phyloP scores from a whole-genome alignment of 2,329 filamentous ascomycete genomes.

The Beauveria varroae region DNA sequence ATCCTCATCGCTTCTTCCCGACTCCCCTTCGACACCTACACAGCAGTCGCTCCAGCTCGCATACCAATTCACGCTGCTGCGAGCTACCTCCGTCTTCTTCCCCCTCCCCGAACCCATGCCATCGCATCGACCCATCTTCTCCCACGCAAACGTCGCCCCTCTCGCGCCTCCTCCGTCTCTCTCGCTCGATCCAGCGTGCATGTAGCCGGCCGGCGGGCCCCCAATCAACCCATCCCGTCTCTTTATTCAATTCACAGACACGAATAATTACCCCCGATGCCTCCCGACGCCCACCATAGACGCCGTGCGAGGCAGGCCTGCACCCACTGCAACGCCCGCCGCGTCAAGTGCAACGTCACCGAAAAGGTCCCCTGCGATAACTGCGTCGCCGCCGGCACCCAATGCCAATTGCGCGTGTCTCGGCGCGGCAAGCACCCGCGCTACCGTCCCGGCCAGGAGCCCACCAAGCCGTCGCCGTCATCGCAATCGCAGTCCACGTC shows the following conservation, averaged over 20 bases:
- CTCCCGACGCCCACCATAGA: constrained; percentile 10
- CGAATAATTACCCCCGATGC: not conserved
- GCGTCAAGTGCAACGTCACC: constrained; percentile 19
- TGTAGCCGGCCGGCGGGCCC: not conserved
- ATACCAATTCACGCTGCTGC: not conserved
- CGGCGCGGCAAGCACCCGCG: constrained; percentile 19
- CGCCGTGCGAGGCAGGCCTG: constrained; percentile 17
- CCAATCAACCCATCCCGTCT: not conserved
- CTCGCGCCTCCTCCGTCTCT: not conserved
- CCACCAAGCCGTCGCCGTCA: not conserved
- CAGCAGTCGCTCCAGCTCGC: not conserved
- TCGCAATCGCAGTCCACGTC: not conserved
- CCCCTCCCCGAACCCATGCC: not conserved
- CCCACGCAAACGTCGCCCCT: not conserved
- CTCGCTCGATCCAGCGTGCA: not conserved
- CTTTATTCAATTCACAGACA: not conserved
- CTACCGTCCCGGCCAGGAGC: constrained; percentile 7
- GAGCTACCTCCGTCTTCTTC: not conserved
- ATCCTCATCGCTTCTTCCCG: not conserved
- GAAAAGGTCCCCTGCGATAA: constrained; percentile 17
- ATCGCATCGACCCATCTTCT: not conserved
- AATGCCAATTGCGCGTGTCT: constrained; percentile 17
- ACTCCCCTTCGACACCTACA: not conserved
- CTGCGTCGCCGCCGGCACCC: constrained; percentile 13
- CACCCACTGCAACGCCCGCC: constrained; percentile 16